Base-by-base conservation (phyloP, 2,329 filamentous ascomycete species). In the Exophiala mesophila region DNA sequence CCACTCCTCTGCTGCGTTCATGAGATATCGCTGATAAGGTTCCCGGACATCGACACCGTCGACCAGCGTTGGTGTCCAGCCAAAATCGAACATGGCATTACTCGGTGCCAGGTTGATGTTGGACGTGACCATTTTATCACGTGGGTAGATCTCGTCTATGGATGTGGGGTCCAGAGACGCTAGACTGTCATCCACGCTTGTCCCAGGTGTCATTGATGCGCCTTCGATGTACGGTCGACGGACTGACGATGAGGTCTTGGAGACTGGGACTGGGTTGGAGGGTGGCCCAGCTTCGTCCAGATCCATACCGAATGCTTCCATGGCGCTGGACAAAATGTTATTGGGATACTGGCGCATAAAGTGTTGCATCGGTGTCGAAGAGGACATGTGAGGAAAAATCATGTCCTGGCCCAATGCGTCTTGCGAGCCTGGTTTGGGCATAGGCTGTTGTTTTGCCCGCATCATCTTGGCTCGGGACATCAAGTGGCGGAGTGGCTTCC, bases 401-500 rank as follows among this genome's bases (percentile, higher is more conserved):
- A 21, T 36, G 26, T 55, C 38, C 5, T 39, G n/a, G 21, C 20
- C 18, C 3, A 26, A 17, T n/a, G 28, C 36, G 31, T 19, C 24
- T 26, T 40, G n/a, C 38, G 35, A 6, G 32, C 12, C 23, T 41
- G 50, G 29, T 34, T 16, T 45, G 28, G 41, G 18, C 19, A 55
- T 45, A 20, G 59, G 49, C 33, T 59, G 56, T 41, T 78, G 76
- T 41, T 70, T 70, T 30, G 70, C 66, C 36, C 78, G 67, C 31
- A 72, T 73, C 9, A 69, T 68, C 32, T 66, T 65, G 9, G 80
- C 80, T 55, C 77, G 78, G 10, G 69, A 69, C 62, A 83, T 74
- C 2, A 84, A 63, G 49, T 76, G 79, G 18, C 71, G 66, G 34
- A 85, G 63, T 1, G 80, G 80, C 31, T 74, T 73, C 80, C 81